Base-by-base conservation (phyloP, 805 yeast genomes). In the Candida ipomoeae region DNA sequence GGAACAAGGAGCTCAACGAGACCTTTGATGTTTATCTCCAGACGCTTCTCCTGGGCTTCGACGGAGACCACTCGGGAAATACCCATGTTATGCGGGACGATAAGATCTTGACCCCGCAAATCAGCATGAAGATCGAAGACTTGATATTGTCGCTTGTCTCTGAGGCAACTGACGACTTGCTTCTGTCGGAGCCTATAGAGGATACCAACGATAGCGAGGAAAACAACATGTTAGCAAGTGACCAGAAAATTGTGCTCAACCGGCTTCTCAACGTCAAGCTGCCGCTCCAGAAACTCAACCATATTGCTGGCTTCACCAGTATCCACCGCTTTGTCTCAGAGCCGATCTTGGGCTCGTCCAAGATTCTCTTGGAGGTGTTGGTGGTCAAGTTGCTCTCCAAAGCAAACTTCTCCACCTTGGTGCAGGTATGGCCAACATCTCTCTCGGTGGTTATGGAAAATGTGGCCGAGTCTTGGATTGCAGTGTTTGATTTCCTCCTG, bases 401-500 rank as follows among this genome's bases (percentile, higher is more conserved):
- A 38, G 46, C 65, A 7, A 59, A 65, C 33, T 46, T 68, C 17
- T 48, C 49, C 6, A 41, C 51, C n/a, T 51, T 65, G 17, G 48
- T 61, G 13, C 52, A 57, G 10, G 21, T 48, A 29, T 62, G 67
- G 67, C 58, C 65, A 2, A 55, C 56, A 13, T 56, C 58, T 32
- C 62, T 63, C 33, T 26, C 61, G 10, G 48, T 48, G 17, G 39
- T 52, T 1, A 41, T 56, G 35, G 50, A 49, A 31, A 49, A 50
- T 5, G 48, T 61, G 26, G 53, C 50, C 7, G 49, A 44, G 3
- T 52, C 62, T 0, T 56, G 66, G 49, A 54, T 44, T 21, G 52
- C 51, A 3, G 45, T 68, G 1, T 52, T 67, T 31, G 68, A 67
- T 33, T 60, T 66, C n/a, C 41, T 65, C 2, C 55, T 70, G 29